phyloP scores from a whole-genome alignment of 2,329 filamentous ascomycete genomes.

The Aspergillus flavus region DNA sequence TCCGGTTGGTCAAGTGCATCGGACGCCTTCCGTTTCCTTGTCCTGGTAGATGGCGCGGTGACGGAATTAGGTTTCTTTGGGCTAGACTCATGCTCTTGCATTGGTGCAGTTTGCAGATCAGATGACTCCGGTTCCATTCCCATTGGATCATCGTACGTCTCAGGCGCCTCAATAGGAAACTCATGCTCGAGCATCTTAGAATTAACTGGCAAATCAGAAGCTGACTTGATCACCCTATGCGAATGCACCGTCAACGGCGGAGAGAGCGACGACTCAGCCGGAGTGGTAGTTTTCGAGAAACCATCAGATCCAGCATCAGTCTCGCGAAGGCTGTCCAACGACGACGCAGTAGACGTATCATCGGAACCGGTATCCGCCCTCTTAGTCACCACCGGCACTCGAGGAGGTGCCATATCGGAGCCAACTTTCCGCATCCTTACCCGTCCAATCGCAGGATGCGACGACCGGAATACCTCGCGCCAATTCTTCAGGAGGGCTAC shows the following conservation, averaged over 20 bases:
- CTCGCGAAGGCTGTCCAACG: background rate
- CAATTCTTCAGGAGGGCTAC: slow-evolving; percentile 51
- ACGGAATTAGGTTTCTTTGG: background rate
- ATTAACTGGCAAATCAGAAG: slow-evolving; percentile 9
- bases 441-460: slow-evolving; percentile 33
- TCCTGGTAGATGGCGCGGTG: slow-evolving; percentile 7
- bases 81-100: background rate
- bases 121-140: background rate
- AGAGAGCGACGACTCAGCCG: background rate
- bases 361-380: background rate
- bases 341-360: background rate
- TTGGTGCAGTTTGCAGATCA: background rate
- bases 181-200: slow-evolving; percentile 14
- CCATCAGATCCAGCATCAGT: background rate
- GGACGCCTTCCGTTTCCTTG: slow-evolving; percentile 29
- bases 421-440: slow-evolving; percentile 21
- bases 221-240: slow-evolving; percentile 6
- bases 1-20: slow-evolving; percentile 12
- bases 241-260: slow-evolving; percentile 9
- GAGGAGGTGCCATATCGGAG: slow-evolving; percentile 9
- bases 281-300: background rate
- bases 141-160: slow-evolving; percentile 7
- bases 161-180: slow-evolving; percentile 10
- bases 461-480: slow-evolving; percentile 46
- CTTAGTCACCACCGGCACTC: background rate